These are phyloP conservation scores for Coemansia sp. DNA, from an alignment of 192 early-diverging fungal species.

Conservation along the genomic window DNA sequence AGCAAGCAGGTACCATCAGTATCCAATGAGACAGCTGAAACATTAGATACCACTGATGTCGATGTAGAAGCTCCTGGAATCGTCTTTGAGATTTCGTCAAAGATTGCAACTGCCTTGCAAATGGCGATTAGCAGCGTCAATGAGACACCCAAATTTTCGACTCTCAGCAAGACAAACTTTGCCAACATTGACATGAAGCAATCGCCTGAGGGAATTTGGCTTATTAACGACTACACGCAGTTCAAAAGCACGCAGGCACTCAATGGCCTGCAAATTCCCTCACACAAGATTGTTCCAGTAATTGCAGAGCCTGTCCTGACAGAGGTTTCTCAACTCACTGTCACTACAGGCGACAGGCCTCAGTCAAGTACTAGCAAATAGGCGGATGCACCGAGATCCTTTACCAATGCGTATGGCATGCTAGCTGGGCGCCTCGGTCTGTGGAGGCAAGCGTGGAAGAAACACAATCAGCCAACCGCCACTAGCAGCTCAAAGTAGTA, in stretches of 20 bases:
- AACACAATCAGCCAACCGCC: neutral
- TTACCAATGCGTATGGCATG: too few species aligned
- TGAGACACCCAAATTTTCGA: neutral
- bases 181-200: neutral
- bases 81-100: neutral
- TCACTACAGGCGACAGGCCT: neutral
- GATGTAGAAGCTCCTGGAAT: neutral
- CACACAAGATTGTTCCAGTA: neutral
- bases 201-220: neutral
- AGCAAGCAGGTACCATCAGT: neutral
- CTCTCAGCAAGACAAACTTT: neutral
- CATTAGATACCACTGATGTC: neutral
- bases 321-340: neutral
- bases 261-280: neutral
- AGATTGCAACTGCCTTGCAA: slow-evolving; percentile 1
- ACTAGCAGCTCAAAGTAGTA: slow-evolving; percentile 1
- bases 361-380: neutral
- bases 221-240: neutral
- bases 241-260: neutral
- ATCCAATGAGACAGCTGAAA: neutral
- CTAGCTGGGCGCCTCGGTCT: neutral
- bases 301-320: neutral
- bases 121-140: neutral
- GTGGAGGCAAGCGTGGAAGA: neutral
- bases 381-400: neutral